Evolutionary conservation across 2,329 filamentous ascomycete species (phyloP), one percentile per base, ranked within the genome.

Genomic region (Ascochyta lentis): DNA sequence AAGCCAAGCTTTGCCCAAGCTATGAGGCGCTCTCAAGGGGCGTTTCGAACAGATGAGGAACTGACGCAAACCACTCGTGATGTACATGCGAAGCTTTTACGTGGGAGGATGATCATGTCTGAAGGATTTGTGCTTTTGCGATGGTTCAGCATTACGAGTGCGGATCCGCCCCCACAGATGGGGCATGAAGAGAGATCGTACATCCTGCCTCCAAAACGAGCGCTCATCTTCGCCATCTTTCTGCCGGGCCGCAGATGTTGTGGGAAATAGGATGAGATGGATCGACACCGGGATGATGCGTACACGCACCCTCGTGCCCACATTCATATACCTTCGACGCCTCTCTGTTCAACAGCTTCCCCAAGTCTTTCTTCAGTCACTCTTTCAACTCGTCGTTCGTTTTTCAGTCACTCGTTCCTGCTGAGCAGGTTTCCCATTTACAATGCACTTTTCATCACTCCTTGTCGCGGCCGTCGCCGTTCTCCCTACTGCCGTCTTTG

Each of bases 391-490:
- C 42, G 40, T 58, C 40, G 9, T 37, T 61, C 44, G 19, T 57
- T 56, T 54, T 53, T 35, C 26, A 46, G 44, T 49, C 51, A 49
- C 50, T 41, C 48, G 50, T 56, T 65, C 60, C 60, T 69, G 65
- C 55, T 63, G 66, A 56, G 63, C 67, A 69, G 66, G 43, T 53
- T 50, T 62, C 26, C 10, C n/a, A 10, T 43, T 46, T 44, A 62
- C n/a, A 15, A 73, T 73, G 70, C 68, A 59, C 38, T 60, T 65
- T 49, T 65, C 66, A 31, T 48, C 58, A 15, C 43, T 70, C 19
- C 31, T 73, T 45, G 60, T 71, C 38, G 63, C 63, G 12, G 52
- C 64, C 12, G 59, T 64, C 12, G 43, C 68, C n/a, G 49, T 69
- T 9, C 62, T 70, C 13, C 65, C 64, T 6, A 44, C 62, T 33